These are phyloP conservation scores for Cytospora piceicola DNA, from an alignment of 2,329 filamentous ascomycete genomes.

Conservation along the genomic window DNA sequence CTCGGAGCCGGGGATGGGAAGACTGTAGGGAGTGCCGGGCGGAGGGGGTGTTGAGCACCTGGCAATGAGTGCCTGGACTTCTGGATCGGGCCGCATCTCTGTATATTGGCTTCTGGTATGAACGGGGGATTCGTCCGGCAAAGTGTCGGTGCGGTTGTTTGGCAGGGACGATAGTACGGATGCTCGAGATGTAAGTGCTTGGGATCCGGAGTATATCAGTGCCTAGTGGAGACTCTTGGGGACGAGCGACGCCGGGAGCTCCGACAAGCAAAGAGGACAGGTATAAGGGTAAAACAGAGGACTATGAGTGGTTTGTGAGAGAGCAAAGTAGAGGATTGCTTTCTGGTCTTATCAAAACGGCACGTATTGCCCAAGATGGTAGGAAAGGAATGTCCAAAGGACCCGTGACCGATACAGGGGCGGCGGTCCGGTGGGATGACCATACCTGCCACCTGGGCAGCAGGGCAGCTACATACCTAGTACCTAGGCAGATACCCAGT, in stretches of 20 bases:
- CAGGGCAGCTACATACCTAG: too few relatives aligned
- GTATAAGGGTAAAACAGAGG: not conserved
- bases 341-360: not conserved
- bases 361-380: not conserved
- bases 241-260: not conserved
- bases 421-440: not conserved
- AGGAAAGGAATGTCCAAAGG: not conserved
- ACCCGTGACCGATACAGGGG: not conserved
- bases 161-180: not conserved
- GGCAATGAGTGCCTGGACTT: slow-evolving; percentile 48
- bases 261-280: not conserved
- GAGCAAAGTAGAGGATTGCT: not conserved
- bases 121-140: not conserved
- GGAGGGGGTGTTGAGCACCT: slow-evolving; percentile 68
- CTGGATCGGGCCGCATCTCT: slow-evolving; percentile 41
- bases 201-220: not conserved
- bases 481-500: too few relatives aligned
- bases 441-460: not conserved
- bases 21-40: slow-evolving; percentile 75
- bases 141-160: not conserved
- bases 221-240: not conserved
- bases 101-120: not conserved
- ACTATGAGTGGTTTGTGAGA: not conserved
- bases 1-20: slow-evolving; percentile 76
- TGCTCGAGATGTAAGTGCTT: not conserved